A percentile compares a stretch with the other conserved stretches of the same genome.
Evolutionary conservation across 1,284 basidiomycete genomes (phyloP).

Genomic region (Stereum hirsutum): DNA sequence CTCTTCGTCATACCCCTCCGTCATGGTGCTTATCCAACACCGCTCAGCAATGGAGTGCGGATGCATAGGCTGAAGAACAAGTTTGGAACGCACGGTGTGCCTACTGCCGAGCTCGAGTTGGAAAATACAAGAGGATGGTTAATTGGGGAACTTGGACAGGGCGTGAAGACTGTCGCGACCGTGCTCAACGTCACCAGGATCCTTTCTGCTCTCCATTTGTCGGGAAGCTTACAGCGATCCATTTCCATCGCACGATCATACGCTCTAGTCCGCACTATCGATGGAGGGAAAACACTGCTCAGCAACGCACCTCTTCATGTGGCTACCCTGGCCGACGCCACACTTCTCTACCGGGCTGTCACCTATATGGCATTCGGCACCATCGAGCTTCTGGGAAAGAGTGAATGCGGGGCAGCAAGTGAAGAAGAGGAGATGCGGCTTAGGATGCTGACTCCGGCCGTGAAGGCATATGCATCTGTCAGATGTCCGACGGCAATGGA

Average conservation of each 20-base stretch:
- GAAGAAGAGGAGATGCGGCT: conserved; percentile 42
- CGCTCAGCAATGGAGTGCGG: conserved; percentile 58
- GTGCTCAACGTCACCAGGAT: conserved; percentile 73
- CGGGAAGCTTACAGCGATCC: conserved; percentile 52
- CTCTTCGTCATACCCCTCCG: conserved; percentile 66
- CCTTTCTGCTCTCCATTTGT: conserved; percentile 53
- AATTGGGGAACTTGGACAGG: conserved; percentile 52
- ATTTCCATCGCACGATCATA: conserved; percentile 58
- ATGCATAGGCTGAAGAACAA: conserved; percentile 76
- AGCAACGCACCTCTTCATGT: conserved; percentile 52
- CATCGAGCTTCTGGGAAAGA: conserved; percentile 50
- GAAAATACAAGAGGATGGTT: conserved; percentile 56
- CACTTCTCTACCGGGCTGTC: conserved; percentile 56
- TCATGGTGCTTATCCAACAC: conserved; percentile 39
- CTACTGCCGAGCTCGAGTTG: conserved; percentile 71
- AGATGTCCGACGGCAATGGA: conserved; percentile 57
- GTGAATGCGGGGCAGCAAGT: conserved; percentile 44
- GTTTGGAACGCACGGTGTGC: conserved; percentile 67
- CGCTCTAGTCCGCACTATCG: conserved; percentile 46
- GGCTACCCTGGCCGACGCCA: conserved; percentile 47
- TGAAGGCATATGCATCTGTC: conserved; percentile 67
- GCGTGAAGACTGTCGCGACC: conserved; percentile 60
- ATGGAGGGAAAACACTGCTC: conserved; percentile 40
- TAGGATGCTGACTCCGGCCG: conserved; percentile 60
- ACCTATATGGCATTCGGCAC: conserved; percentile 54